phyloP scores from a whole-genome alignment of 2,329 filamentous ascomycete genomes.

The Hirsutella rhossiliensis region DNA sequence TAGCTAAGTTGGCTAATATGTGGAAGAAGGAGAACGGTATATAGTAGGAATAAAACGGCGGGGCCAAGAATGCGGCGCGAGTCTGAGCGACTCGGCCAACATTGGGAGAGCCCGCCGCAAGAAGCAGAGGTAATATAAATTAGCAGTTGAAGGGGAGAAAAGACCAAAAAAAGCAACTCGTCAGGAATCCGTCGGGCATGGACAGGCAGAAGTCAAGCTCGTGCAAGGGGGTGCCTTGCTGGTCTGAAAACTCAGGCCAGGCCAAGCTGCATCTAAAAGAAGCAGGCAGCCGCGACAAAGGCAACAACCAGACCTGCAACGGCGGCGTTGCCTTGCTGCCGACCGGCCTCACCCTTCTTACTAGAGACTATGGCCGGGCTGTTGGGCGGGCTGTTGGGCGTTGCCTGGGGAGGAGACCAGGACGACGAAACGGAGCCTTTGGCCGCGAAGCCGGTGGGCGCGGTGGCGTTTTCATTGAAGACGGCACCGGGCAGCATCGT shows the following conservation, averaged over 20 bases:
- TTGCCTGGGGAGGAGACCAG: slow-evolving; percentile 10
- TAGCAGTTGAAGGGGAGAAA: too few species aligned
- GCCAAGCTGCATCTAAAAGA: slow-evolving; percentile 22
- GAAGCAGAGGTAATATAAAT: too few species aligned
- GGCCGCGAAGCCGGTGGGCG: slow-evolving; percentile 7
- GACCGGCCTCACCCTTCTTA: slow-evolving; percentile 32
- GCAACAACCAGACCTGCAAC: slow-evolving; percentile 43
- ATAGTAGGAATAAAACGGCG: too few species aligned
- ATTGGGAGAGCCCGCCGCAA: too few species aligned
- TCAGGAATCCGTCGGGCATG: background rate
- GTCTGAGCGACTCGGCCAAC: too few species aligned
- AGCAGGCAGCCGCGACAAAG: slow-evolving; percentile 38
- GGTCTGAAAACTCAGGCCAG: background rate
- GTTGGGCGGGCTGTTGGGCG: slow-evolving; percentile 13
- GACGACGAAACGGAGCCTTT: slow-evolving; percentile 1
- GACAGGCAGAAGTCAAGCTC: background rate
- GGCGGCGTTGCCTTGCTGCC: slow-evolving; percentile 36
- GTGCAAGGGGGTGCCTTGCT: background rate
- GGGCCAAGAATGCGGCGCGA: too few species aligned
- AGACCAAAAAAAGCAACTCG: too few species aligned
- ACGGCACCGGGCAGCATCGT: slow-evolving; percentile 29
- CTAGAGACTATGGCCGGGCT: slow-evolving; percentile 14
- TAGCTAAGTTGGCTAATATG: slow-evolving; percentile 13
- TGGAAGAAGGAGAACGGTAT: slow-evolving; percentile 7
- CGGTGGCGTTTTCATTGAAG: slow-evolving; percentile 40